A percentile compares a stretch with the other conserved stretches of the same genome.
Conservation (phyloP, 305 asterid species). For the Rubia occidens region DNA sequence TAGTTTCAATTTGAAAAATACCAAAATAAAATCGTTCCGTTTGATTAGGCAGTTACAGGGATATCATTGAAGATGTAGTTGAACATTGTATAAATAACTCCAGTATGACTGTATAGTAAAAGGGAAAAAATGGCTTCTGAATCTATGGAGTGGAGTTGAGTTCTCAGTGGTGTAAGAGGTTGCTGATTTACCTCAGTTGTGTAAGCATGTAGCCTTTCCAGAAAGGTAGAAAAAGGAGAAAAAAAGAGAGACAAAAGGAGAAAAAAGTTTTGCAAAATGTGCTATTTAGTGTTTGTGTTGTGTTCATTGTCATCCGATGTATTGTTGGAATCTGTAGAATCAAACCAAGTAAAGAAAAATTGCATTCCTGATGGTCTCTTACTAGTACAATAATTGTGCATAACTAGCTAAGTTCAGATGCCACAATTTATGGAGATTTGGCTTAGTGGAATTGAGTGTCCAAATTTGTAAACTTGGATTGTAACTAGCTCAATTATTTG, state of each 20-base stretch:
- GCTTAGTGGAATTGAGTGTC: too few relatives aligned
- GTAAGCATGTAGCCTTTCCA: conserved; percentile 34
- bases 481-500: background rate
- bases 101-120: conserved; percentile 7
- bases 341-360: background rate
- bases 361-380: background rate
- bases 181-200: conserved; percentile 21
- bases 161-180: background rate
- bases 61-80: background rate
- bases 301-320: background rate
- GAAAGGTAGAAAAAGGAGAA: background rate
- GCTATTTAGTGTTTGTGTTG: background rate
- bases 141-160: conserved; percentile 10
- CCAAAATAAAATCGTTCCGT: background rate
- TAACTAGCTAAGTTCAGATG: background rate
- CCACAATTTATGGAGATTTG: background rate
- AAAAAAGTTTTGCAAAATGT: background rate
- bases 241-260: too few relatives aligned
- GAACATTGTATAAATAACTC: background rate
- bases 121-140: background rate
- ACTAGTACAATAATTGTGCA: background rate
- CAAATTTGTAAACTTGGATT: too few relatives aligned
- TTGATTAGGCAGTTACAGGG: conserved; percentile 12
- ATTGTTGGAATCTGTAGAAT: background rate
- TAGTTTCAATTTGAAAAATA: background rate